Conservation (phyloP, 2,329 filamentous ascomycete genomes). For the Botrytis fabae region DNA sequence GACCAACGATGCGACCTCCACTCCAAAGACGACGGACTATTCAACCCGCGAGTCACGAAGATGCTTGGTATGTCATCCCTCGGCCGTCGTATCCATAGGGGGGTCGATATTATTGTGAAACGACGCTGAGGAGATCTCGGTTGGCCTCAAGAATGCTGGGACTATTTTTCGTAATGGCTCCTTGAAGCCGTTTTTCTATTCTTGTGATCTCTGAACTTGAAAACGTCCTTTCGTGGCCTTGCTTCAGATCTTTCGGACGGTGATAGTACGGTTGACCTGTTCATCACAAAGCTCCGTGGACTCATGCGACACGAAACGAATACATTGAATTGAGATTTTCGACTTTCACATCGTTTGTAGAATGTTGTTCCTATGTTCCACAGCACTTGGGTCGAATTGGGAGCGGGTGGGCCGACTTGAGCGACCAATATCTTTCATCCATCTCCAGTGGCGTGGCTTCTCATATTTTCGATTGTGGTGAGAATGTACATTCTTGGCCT, state of each 20-base stretch:
- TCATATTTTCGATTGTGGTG: neutral
- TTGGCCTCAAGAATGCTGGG: constrained; percentile 30
- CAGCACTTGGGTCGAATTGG: constrained; percentile 7
- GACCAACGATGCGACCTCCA: neutral
- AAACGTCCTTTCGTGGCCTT: constrained; percentile 10
- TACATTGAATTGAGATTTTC: neutral
- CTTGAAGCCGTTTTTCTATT: constrained; percentile 5
- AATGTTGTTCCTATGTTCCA: constrained; percentile 1
- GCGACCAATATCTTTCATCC: neutral
- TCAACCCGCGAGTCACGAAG: constrained; percentile 14
- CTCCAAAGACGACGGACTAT: neutral
- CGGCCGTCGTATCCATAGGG: constrained; percentile 1
- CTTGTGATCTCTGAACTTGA: neutral
- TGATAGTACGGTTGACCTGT: constrained; percentile 25
- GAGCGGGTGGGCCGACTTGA: neutral
- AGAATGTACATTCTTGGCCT: neutral
- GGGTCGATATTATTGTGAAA: constrained; percentile 30
- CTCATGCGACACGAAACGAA: constrained; percentile 25
- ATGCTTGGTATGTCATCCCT: neutral
- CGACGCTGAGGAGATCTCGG: constrained; percentile 34
- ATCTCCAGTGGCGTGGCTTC: neutral
- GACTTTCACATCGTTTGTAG: constrained; percentile 1
- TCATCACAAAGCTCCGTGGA: constrained; percentile 29
- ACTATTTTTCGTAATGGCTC: constrained; percentile 5
- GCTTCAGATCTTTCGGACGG: constrained; percentile 10